These are phyloP conservation scores for Dovyalis caffra DNA, from an alignment of 345 rosid genomes.

Conservation along the genomic window DNA sequence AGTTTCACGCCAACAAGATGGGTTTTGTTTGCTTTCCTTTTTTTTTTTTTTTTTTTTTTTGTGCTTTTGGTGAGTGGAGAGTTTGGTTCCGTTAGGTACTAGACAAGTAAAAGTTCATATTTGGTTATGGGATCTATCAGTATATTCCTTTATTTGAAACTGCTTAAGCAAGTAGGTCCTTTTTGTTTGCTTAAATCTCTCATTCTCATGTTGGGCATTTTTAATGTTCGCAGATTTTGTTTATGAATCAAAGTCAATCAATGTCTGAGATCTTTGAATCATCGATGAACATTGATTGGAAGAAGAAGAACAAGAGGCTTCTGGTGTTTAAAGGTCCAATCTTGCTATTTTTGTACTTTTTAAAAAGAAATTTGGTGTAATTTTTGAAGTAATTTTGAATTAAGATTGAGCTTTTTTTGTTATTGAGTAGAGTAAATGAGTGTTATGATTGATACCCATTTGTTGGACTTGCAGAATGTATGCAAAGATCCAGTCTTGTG, in stretches of 20 bases:
- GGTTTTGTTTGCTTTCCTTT: not conserved
- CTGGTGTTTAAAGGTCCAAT: not conserved
- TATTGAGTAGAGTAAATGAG: not conserved
- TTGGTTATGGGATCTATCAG: not conserved
- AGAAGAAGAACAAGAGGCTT: slow-evolving; percentile 13
- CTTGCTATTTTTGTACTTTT: not conserved
- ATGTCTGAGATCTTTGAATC: slow-evolving; percentile 3
- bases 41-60: not conserved
- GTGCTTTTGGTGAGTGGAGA: not conserved
- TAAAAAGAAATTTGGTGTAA: no score
- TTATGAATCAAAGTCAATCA: slow-evolving; percentile 8
- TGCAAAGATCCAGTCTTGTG: slow-evolving; percentile 8
- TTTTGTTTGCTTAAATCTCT: not conserved
- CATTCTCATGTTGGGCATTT: not conserved
- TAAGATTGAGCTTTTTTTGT: not conserved
- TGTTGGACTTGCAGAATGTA: slow-evolving; percentile 10
- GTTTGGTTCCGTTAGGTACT: not conserved
- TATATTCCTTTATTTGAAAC: not conserved
- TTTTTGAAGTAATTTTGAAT: not conserved
- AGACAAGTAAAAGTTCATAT: not conserved
- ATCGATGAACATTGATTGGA: not conserved
- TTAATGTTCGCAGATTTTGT: not conserved
- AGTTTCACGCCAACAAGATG: not conserved
- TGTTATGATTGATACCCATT: not conserved
- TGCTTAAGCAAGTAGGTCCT: not conserved